Evolutionary conservation across 495 filamentous ascomycete genomes (phyloP), one percentile per base, ranked within the genome.

Genomic region (Thermothielavioides terrestris): DNA sequence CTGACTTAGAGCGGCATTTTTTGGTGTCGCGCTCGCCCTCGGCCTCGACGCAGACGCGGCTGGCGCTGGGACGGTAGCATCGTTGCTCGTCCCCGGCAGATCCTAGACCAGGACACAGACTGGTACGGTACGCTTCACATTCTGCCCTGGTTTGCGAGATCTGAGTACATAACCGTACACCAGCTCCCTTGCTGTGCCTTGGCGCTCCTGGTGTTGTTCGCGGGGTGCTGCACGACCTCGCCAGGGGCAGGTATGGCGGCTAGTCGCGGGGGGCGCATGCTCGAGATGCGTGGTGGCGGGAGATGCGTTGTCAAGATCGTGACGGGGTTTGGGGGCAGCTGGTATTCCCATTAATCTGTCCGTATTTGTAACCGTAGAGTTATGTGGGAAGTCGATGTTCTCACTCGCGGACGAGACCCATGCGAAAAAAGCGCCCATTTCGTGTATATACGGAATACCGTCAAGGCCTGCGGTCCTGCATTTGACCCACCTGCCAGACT

Each of bases 401-500:
- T 8, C 7, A 7, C 35, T 21, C 17, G 15, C 7, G 35, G 15
- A n/a, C 10, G 3, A 37, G 17, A 20, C 6, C 12, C 31, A 34
- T 34, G 31, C 31, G 6, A 32, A n/a, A n/a, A n/a, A n/a, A n/a
- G n/a, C n/a, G n/a, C n/a, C 12, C 10, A 7, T 32, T 12, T 32
- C 6, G 30, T 7, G 12, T 34, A 12, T 12, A 12, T 12, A 34
- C n/a, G n/a, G n/a, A n/a, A n/a, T n/a, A n/a, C n/a, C n/a, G n/a
- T n/a, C n/a, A n/a, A n/a, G n/a, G n/a, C n/a, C n/a, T n/a, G n/a
- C n/a, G 41, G 14, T 21, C 36, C 36, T 40, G 46, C 46, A 41
- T 49, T 20, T 42, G 47, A 38, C 47, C 47, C 47, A 49, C 47
- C 15, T 49, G 47, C 47, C 47, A 3, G 7, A 41, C 47, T 41